Evolutionary conservation across 306 rosid genomes (phyloP), one percentile per base, ranked within the genome.

Genomic region (Prunus mira): DNA sequence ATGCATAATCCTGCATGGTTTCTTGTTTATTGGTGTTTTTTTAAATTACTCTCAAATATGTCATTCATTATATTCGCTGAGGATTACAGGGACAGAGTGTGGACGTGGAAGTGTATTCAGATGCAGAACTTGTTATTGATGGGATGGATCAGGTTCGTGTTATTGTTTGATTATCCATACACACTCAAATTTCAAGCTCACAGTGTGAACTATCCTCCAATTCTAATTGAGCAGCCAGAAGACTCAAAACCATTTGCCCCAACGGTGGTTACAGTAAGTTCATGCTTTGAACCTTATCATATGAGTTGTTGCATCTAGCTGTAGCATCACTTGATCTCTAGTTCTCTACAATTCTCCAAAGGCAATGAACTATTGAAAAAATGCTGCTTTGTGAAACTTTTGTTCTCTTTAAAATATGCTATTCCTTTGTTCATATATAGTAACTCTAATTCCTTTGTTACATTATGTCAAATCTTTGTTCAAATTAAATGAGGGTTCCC

Each of bases 191-290:
- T 28, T 65, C 88, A 65, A 81, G 89, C 89, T 78, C 84, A 69
- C 56, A 88, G 78, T 72, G 80, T 91, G 78, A 84, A 70, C 74
- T 91, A 89, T 77, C 96, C 96, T 22, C 80, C 90, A 22, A 79
- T 88, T 75, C 96, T 91, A 56, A 74, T 85, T 66, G 93, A 88
- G 75, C 93, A 84, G 74, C 91, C 90, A 63, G 71, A 86, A 78
- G 91, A 91, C 10, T 82, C 86, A 64, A 81, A 64, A 81, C 88
- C 97, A 50, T 93, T 90, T 85, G 89, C 98, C 22, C 94, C 93
- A 18, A 90, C 89, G 94, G 49, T 85, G 80, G 60, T 93, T 45
- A 89, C 80, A 38, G 96, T 90, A 83, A 82, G 93, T 81, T 66
- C 67, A 66, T 83, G 61, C 69, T 28, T 38, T 65, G 72, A 66